A percentile compares a stretch with the other conserved stretches of the same genome.
Evolutionary conservation across 164 flowering plant species (phyloP).

Genomic region (Dillenia turbinata): DNA sequence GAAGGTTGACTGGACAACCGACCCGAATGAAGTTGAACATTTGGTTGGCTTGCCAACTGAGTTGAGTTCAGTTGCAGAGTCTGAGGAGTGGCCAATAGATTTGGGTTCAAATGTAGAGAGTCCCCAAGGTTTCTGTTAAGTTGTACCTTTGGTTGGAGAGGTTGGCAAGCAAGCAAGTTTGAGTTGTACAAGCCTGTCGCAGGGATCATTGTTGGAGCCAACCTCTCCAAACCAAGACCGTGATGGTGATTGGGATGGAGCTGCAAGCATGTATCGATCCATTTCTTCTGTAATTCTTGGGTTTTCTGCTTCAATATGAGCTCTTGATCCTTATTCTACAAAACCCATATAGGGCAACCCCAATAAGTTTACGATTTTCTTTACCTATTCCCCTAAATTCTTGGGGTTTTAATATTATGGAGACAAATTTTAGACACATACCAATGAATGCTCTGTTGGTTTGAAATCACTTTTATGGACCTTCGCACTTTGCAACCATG

Average conservation of each 20-base stretch:
- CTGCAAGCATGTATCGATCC: conserved; percentile 65
- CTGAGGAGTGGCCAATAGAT: too few species aligned
- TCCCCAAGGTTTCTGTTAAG: too few species aligned
- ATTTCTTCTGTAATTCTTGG: conserved; percentile 70
- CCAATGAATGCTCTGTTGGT: conserved; percentile 39
- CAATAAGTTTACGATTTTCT: too few species aligned
- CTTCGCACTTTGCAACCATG: conserved; percentile 81
- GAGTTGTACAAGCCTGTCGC: conserved; percentile 38
- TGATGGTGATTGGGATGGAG: conserved; percentile 66
- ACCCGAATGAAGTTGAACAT: conserved; percentile 33
- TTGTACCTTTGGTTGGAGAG: conserved; percentile 31
- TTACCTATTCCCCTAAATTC: too few species aligned
- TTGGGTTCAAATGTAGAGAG: too few species aligned
- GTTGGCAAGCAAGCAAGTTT: conserved; percentile 31
- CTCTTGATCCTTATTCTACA: conserved; percentile 57
- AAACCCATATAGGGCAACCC: conserved; percentile 1
- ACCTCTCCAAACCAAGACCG: conserved; percentile 26
- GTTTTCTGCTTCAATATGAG: conserved; percentile 47
- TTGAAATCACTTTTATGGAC: conserved; percentile 18
- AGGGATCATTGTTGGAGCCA: conserved; percentile 27
- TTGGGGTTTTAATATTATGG: too few species aligned
- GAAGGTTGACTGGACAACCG: conserved; percentile 13
- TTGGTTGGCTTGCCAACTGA: neutral
- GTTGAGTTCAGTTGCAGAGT: neutral
- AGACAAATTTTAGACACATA: conserved; percentile 12